Evolutionary conservation across 225 moss, liverwort and hornwort genomes (phyloP).

Genomic region (Pleurozium schreberi): DNA sequence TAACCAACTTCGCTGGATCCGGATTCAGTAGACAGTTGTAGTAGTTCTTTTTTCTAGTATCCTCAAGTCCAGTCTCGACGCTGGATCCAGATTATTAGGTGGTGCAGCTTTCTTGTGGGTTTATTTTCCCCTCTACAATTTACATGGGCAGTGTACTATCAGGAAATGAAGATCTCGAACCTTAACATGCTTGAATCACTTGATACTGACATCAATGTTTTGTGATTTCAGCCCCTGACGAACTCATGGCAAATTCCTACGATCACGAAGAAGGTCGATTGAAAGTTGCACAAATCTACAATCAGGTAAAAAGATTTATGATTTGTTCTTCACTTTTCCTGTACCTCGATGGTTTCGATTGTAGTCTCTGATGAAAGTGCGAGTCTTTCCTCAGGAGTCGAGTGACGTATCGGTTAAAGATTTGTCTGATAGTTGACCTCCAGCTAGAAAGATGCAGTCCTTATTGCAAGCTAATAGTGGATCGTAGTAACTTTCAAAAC

Average conservation of each 20-base stretch:
- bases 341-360: neutral
- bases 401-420: neutral
- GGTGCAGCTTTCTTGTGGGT: neutral
- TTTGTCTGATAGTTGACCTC: neutral
- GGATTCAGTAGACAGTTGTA: neutral
- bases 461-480: neutral
- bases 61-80: neutral
- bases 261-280: conserved; percentile 79
- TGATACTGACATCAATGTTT: neutral
- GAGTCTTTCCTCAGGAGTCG: neutral
- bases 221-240: conserved; percentile 51
- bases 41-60: neutral
- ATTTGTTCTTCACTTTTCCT: neutral
- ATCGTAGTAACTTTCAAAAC: neutral
- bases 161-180: neutral
- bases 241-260: conserved; percentile 61
- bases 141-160: neutral
- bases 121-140: neutral
- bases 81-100: neutral
- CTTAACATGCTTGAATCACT: neutral
- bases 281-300: conserved; percentile 89
- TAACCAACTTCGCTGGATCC: neutral
- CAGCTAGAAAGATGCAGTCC: no score
- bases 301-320: conserved; percentile 41
- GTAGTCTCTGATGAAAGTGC: neutral